Conservation (phyloP, 495 filamentous ascomycete species). For the Neurospora sp. region DNA sequence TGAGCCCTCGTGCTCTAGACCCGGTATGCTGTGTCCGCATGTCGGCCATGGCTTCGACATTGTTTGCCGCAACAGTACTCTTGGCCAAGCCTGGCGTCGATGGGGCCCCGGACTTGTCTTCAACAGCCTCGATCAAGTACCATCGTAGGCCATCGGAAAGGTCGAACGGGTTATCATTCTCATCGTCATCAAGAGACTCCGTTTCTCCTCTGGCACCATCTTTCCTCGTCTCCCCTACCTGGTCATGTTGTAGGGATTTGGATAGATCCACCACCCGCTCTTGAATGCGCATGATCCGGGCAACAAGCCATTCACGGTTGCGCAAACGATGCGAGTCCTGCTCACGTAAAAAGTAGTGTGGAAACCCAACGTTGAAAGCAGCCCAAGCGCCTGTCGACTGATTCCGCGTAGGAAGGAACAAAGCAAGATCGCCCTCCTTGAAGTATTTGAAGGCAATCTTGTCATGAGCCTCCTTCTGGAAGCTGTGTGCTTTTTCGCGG, state of each 20-base stretch:
- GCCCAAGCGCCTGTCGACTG: constrained; percentile 93
- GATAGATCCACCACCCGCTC: constrained; percentile 90
- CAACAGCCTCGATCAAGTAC: constrained; percentile 87
- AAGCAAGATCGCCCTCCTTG: constrained; percentile 89
- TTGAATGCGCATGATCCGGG: constrained; percentile 84
- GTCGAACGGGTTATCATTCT: constrained; percentile 96
- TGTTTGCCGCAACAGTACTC: constrained; percentile 80
- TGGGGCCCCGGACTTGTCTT: constrained; percentile 93
- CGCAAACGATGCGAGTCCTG: constrained; percentile 79
- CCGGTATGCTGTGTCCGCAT: constrained; percentile 36
- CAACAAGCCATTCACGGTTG: constrained; percentile 83
- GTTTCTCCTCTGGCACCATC: constrained; percentile 18
- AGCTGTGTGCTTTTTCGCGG: constrained; percentile 75
- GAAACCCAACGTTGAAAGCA: constrained; percentile 93
- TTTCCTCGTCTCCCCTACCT: constrained; percentile 3
- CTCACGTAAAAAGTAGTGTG: constrained; percentile 93
- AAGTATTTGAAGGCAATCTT: constrained; percentile 96
- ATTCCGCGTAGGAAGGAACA: constrained; percentile 92
- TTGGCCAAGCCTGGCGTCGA: constrained; percentile 80
- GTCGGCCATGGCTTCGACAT: constrained; percentile 64
- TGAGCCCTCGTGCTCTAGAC: constrained; percentile 37
- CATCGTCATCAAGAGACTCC: constrained; percentile 41
- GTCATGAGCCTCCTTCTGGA: constrained; percentile 80
- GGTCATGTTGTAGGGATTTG: constrained; percentile 41
- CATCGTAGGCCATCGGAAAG: constrained; percentile 90